Evolutionary conservation across 192 early-diverging fungal species (phyloP).

Genomic region (Coemansia sp.): DNA sequence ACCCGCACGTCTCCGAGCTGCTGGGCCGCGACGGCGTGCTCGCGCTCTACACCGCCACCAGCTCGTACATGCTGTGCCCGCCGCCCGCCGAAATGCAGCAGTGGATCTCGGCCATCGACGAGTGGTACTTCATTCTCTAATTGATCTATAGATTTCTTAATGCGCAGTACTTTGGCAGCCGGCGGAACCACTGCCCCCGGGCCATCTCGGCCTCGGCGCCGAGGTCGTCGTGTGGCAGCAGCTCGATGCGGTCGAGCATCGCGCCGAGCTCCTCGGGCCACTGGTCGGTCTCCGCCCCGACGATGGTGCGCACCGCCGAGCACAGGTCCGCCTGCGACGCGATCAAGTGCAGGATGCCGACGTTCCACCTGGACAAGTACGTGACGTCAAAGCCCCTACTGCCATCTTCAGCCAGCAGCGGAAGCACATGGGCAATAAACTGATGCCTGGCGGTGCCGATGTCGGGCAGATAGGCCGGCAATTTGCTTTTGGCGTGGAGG

Average conservation of each 20-base stretch:
- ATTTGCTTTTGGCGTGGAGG: constrained; percentile 2
- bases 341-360: constrained; percentile 40
- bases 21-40: constrained; percentile 22
- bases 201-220: background rate
- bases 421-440: constrained; percentile 17
- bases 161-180: constrained; percentile 40
- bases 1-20: constrained; percentile 24
- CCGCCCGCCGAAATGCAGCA: constrained; percentile 22
- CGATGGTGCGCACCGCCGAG: constrained; percentile 21
- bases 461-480: constrained; percentile 40
- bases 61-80: constrained; percentile 28
- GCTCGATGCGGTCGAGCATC: constrained; percentile 33
- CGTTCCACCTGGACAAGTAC: constrained; percentile 30
- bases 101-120: constrained; percentile 50
- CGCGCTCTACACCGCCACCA: constrained; percentile 37
- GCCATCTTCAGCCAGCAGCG: constrained; percentile 18
- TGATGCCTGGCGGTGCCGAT: constrained; percentile 26
- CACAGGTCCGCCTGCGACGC: constrained; percentile 30
- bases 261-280: constrained; percentile 40
- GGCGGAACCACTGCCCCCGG: constrained; percentile 29
- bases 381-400: constrained; percentile 33
- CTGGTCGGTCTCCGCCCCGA: constrained; percentile 33
- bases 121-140: constrained; percentile 43
- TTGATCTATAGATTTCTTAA: background rate
- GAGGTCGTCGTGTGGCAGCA: constrained; percentile 8